Base-by-base conservation (phyloP, 441 rosid genomes). In the Syzygium malaccense region DNA sequence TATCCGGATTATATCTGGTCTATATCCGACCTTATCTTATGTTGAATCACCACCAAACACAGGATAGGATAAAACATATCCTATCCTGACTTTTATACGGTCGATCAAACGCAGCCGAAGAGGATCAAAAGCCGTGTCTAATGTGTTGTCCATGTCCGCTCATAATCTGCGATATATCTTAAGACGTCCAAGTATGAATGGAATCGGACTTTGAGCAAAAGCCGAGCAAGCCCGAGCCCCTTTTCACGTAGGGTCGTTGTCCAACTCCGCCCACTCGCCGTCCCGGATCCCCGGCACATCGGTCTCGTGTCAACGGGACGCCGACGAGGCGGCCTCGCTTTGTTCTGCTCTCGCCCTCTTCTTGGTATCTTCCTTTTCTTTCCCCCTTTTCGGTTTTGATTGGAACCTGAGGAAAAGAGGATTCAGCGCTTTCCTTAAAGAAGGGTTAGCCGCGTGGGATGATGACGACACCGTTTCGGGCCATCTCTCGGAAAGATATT, bases 201-300 rank as follows among this genome's bases (percentile, higher is more conserved):
- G 51, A 75, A 75, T 41, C 51, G 4, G 51, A 75, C 17, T 23
- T 12, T 6, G 51, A 41, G n/a, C 83, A 75, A 75, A 75, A 20
- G n/a, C 17, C 83, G 3, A 75, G n/a, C 0, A 5, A 6, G 51
- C 83, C 83, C 6, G 6, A 41, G 45, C 17, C 3, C 30, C 15
- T 75, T 23, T 41, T 3, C 3, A 13, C 18, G 18, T 12, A 4
- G 6, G 3, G 49, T 20, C 18, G 2, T 7, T 3, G 18, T 41
- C 83, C 83, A 37, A 13, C 8, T 41, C 0, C 0, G 18, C 2
- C n/a, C n/a, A 20, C 41, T 41, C n/a, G 15, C n/a, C n/a, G 8
- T 23, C 12, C 17, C 18, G 5, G 17, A 37, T 71, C 83, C 28
- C 51, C n/a, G 28, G 51, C n/a, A n/a, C n/a, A n/a, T 25, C 5